Evolutionary conservation across 352 stramenopile genomes (phyloP).

Genomic region (Globisporangium okanoganense): DNA sequence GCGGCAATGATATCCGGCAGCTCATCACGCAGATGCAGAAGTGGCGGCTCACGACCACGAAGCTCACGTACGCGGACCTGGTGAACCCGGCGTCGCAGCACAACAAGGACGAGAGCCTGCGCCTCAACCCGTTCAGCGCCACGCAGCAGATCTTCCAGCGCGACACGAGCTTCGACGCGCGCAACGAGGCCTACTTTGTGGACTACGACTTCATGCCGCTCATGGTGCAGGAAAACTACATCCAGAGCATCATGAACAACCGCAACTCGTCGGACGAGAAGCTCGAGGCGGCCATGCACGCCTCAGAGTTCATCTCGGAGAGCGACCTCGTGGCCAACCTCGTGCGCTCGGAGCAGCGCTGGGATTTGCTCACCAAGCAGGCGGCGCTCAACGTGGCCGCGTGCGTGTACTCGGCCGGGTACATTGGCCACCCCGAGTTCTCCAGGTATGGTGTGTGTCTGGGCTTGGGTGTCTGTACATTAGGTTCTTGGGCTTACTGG

Average conservation of each 20-base stretch:
- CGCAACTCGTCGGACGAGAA: slow-evolving; percentile 61
- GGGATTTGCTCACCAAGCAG: slow-evolving; percentile 92
- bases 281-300: slow-evolving; percentile 80
- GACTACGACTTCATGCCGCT: slow-evolving; percentile 98
- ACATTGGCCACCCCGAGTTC: slow-evolving; percentile 89
- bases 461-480: not conserved
- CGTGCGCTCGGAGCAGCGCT: slow-evolving; percentile 88
- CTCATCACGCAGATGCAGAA: slow-evolving; percentile 97
- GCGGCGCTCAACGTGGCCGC: slow-evolving; percentile 89
- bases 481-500: not conserved
- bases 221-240: slow-evolving; percentile 92
- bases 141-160: slow-evolving; percentile 91
- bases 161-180: slow-evolving; percentile 67
- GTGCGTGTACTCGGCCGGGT: slow-evolving; percentile 74
- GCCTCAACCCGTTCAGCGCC: slow-evolving; percentile 94
- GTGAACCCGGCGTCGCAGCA: slow-evolving; percentile 72
- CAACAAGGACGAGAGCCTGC: slow-evolving; percentile 92
- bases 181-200: slow-evolving; percentile 98
- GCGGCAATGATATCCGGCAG: slow-evolving; percentile 98
- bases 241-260: slow-evolving; percentile 82
- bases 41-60: slow-evolving; percentile 84
- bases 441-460: slow-evolving; percentile 58
- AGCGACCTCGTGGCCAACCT: slow-evolving; percentile 81
- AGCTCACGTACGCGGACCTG: slow-evolving; percentile 85
- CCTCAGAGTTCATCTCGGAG: slow-evolving; percentile 90